A percentile compares a stretch with the other conserved stretches of the same genome.
These are phyloP conservation scores for Pichia nanzhaoensis DNA, from an alignment of 805 yeast species.

Conservation along the genomic window DNA sequence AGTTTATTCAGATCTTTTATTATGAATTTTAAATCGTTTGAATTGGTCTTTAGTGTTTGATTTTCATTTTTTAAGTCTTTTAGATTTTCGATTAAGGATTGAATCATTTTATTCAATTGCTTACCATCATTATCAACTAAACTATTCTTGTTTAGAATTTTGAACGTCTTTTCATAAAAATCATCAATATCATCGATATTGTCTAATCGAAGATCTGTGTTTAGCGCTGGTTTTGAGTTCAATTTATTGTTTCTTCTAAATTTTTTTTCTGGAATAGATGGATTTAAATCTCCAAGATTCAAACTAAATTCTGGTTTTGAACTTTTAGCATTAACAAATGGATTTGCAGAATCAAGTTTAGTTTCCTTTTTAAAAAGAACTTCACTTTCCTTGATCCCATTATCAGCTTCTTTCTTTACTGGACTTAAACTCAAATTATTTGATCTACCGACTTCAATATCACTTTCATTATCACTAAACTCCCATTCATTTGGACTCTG, in stretches of 20 bases:
- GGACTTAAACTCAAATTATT: constrained; percentile 25
- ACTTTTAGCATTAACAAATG: neutral
- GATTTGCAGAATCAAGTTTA: neutral
- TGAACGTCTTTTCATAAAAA: constrained; percentile 8
- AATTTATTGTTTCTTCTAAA: no score
- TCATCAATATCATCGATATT: constrained; percentile 6
- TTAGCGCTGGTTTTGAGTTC: no score
- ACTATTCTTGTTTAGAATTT: constrained; percentile 7
- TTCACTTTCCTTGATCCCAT: constrained; percentile 9
- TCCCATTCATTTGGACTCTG: neutral
- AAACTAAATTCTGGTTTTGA: neutral
- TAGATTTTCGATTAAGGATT: constrained; percentile 5
- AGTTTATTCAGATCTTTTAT: constrained; percentile 17
- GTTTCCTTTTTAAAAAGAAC: constrained; percentile 1
- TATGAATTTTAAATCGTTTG: constrained; percentile 23
- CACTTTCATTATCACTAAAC: constrained; percentile 3
- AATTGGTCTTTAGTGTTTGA: neutral
- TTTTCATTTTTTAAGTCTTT: constrained; percentile 8
- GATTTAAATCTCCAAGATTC: constrained; percentile 1
- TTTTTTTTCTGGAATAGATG: no score
- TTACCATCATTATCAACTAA: constrained; percentile 11
- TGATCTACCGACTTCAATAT: constrained; percentile 26
- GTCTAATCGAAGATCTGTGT: neutral
- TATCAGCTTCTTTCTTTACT: constrained; percentile 13
- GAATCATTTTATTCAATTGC: constrained; percentile 11